Percentiles rank a stretch among this genome's conserved stretches.
These are phyloP conservation scores for Sutorius australiensis DNA, from an alignment of 768 basidiomycete genomes.

Conservation along the genomic window DNA sequence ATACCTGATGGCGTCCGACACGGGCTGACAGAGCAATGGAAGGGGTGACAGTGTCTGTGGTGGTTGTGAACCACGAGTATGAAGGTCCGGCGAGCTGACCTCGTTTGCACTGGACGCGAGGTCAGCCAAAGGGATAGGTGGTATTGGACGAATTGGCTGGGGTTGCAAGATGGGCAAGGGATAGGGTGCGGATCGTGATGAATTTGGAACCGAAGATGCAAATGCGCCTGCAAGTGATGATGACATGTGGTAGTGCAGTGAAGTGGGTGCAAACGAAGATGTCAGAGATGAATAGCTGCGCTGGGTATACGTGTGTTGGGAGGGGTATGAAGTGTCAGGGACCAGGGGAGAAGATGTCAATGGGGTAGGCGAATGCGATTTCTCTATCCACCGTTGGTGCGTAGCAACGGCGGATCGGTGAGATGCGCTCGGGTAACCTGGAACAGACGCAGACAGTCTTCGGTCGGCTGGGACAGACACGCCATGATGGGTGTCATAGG, in stretches of 20 bases:
- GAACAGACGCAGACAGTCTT: constrained; percentile 31
- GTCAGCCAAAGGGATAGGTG: constrained; percentile 31
- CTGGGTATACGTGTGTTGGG: constrained; percentile 23
- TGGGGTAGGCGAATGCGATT: constrained; percentile 10
- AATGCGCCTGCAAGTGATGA: constrained; percentile 31
- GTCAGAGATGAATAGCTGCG: constrained; percentile 17
- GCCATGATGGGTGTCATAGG: constrained; percentile 7
- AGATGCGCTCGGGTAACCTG: constrained; percentile 29
- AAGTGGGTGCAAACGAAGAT: constrained; percentile 16
- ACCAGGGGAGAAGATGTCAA: not conserved
- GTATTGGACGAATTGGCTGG: constrained; percentile 34
- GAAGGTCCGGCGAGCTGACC: not conserved
- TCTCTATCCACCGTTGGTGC: constrained; percentile 19
- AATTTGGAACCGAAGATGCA: constrained; percentile 10
- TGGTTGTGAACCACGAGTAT: not conserved
- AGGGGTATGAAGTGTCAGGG: constrained; percentile 17
- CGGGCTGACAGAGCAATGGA: constrained; percentile 33
- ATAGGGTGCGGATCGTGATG: constrained; percentile 12
- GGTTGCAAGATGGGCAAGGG: constrained; percentile 31
- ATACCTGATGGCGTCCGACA: constrained; percentile 31
- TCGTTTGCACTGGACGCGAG: constrained; percentile 24
- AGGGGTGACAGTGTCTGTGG: constrained; percentile 25
- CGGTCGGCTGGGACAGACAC: constrained; percentile 23
- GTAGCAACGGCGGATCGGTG: constrained; percentile 9
- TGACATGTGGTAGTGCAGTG: constrained; percentile 19